Conservation (phyloP, 768 basidiomycete species). For the Neoboletus magnificus region DNA sequence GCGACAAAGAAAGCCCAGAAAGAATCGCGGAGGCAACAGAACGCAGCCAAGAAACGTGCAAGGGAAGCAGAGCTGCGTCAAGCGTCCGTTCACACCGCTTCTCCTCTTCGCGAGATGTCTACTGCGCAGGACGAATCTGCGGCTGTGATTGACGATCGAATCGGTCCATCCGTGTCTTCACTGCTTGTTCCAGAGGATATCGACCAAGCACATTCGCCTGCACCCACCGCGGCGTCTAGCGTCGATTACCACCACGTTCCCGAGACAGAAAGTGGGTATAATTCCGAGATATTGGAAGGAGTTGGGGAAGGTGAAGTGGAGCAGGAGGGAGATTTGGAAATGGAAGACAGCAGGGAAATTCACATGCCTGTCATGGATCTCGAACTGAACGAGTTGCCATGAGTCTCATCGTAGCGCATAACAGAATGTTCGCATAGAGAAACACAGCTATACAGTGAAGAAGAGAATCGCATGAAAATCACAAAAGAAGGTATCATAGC, state of each 20-base stretch:
- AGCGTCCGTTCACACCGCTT: conserved; percentile 22
- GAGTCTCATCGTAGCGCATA: conserved; percentile 4
- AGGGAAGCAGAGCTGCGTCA: conserved; percentile 35
- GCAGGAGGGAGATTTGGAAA: conserved; percentile 23
- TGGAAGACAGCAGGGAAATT: conserved; percentile 19
- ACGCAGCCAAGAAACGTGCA: conserved; percentile 49
- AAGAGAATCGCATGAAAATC: background rate
- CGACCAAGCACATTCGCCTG: conserved; percentile 45
- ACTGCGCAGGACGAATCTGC: conserved; percentile 29
- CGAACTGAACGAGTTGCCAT: conserved; percentile 24
- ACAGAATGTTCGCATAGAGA: background rate
- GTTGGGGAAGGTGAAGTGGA: conserved; percentile 27
- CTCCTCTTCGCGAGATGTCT: conserved; percentile 27
- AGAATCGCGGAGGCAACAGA: conserved; percentile 49
- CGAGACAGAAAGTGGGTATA: conserved; percentile 54
- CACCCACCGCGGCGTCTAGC: conserved; percentile 49
- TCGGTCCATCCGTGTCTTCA: conserved; percentile 26
- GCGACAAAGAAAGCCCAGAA: conserved; percentile 38
- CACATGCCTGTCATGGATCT: conserved; percentile 29
- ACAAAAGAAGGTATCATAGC: background rate
- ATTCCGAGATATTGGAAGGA: conserved; percentile 43
- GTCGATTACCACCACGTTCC: conserved; percentile 38
- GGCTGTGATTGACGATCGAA: conserved; percentile 26
- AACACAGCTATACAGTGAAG: background rate
- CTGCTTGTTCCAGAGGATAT: conserved; percentile 25